Conservation (phyloP, 768 basidiomycete genomes). For the Chiua virens region DNA sequence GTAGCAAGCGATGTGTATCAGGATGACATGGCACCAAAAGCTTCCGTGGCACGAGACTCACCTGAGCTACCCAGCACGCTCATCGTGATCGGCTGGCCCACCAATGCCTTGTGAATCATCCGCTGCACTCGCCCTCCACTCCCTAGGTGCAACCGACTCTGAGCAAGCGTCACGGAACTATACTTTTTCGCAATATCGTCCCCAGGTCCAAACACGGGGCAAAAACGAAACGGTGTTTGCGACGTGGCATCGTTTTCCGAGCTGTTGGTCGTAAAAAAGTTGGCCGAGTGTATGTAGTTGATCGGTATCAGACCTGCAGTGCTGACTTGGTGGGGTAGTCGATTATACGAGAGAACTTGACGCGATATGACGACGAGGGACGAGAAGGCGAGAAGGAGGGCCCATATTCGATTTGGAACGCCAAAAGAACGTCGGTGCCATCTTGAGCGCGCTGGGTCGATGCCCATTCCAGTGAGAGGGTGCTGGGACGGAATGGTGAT, state of each 20-base stretch:
- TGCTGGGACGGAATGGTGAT: conserved; percentile 50
- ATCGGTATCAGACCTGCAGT: conserved; percentile 60
- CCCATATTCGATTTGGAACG: conserved; percentile 70
- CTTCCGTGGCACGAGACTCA: conserved; percentile 35
- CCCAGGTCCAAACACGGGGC: conserved; percentile 81
- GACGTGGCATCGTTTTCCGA: conserved; percentile 31
- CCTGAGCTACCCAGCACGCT: conserved; percentile 88
- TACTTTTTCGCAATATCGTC: conserved; percentile 81
- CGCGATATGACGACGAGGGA: conserved; percentile 57
- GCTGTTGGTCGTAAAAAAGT: conserved; percentile 25
- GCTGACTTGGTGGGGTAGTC: conserved; percentile 22
- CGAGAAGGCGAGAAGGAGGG: conserved; percentile 55
- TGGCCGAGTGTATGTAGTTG: conserved; percentile 76
- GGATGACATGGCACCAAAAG: background rate
- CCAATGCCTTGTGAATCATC: conserved; percentile 78
- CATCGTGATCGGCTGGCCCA: conserved; percentile 86
- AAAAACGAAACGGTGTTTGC: conserved; percentile 82
- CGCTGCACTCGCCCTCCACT: conserved; percentile 81
- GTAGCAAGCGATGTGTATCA: conserved; percentile 29
- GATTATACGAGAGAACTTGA: conserved; percentile 44
- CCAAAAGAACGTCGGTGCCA: conserved; percentile 58
- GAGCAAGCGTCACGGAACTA: conserved; percentile 69
- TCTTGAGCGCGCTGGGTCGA: conserved; percentile 48
- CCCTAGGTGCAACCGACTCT: conserved; percentile 74
- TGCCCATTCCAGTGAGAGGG: conserved; percentile 43